A percentile compares a stretch with the other conserved stretches of the same genome.
Conservation (phyloP, 2,329 filamentous ascomycete genomes). For the Arthrinium phaeospermum region DNA sequence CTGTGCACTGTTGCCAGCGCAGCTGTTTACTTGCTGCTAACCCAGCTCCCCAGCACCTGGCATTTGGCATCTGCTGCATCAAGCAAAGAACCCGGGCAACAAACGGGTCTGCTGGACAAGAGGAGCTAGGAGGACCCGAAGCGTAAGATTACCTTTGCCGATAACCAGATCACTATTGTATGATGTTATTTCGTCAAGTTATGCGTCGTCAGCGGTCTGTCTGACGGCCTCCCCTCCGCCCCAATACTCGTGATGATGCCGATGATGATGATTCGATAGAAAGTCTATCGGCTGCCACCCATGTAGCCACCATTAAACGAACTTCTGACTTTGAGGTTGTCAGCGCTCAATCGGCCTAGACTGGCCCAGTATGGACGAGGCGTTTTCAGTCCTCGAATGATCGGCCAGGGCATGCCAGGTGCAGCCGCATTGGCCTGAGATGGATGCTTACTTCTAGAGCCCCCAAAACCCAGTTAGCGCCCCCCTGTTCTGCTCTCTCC, state of each 20-base stretch:
- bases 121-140: neutral
- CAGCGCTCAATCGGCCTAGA: neutral
- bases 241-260: neutral
- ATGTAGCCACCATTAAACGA: neutral
- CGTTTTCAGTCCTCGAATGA: neutral
- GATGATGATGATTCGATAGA: neutral
- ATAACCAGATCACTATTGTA: slow-evolving; percentile 1
- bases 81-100: slow-evolving; percentile 1
- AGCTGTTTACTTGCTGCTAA: neutral
- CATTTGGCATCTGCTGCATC: neutral
- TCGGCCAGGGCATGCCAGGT: neutral
- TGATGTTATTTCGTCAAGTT: neutral
- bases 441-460: neutral
- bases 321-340: neutral
- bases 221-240: neutral
- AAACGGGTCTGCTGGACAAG: neutral
- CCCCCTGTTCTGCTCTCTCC: neutral
- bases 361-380: neutral
- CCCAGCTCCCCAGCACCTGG: too few species aligned
- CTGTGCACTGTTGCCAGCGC: slow-evolving; percentile 17
- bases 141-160: slow-evolving; percentile 2
- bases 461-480: neutral
- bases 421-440: neutral
- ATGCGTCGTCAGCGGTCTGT: neutral
- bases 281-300: neutral